phyloP scores from a whole-genome alignment of 106 monocot genomes.

The Acorus gramineus region DNA sequence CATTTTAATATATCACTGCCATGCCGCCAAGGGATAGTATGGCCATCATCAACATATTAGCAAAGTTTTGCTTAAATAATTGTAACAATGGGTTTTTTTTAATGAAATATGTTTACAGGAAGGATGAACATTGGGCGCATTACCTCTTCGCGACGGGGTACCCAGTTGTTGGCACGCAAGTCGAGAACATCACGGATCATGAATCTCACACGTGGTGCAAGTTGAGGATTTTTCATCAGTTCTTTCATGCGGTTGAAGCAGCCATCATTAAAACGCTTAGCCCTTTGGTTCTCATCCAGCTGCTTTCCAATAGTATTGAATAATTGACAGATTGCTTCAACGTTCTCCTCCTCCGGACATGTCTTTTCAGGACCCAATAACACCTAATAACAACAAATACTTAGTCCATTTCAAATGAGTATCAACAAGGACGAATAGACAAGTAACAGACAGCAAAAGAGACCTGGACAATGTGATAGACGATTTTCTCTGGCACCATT shows the following conservation, averaged over 20 bases:
- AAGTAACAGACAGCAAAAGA: neutral
- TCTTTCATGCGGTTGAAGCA: constrained; percentile 64
- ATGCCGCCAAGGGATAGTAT: too few species aligned
- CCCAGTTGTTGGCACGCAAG: constrained; percentile 63
- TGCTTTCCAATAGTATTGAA: constrained; percentile 75
- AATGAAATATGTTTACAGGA: too few species aligned
- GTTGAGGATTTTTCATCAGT: constrained; percentile 26
- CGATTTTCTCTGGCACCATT: constrained; percentile 24
- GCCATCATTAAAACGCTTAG: constrained; percentile 48
- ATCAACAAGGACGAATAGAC: neutral
- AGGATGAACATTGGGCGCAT: too few species aligned
- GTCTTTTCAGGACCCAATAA: constrained; percentile 54
- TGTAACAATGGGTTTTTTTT: too few species aligned
- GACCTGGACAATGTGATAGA: constrained; percentile 30
- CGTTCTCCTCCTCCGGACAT: constrained; percentile 76
- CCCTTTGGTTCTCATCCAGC: constrained; percentile 56
- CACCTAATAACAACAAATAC: constrained; percentile 24
- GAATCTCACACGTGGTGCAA: constrained; percentile 48
- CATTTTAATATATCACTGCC: too few species aligned
- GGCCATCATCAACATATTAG: too few species aligned
- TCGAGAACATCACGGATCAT: constrained; percentile 79
- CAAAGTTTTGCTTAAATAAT: too few species aligned
- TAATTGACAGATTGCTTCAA: constrained; percentile 72
- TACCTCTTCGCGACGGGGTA: constrained; percentile 74
- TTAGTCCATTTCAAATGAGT: neutral